Evolutionary conservation across 108 stramenopile genomes (phyloP).

Genomic region (Nannochloropsis granulata): DNA sequence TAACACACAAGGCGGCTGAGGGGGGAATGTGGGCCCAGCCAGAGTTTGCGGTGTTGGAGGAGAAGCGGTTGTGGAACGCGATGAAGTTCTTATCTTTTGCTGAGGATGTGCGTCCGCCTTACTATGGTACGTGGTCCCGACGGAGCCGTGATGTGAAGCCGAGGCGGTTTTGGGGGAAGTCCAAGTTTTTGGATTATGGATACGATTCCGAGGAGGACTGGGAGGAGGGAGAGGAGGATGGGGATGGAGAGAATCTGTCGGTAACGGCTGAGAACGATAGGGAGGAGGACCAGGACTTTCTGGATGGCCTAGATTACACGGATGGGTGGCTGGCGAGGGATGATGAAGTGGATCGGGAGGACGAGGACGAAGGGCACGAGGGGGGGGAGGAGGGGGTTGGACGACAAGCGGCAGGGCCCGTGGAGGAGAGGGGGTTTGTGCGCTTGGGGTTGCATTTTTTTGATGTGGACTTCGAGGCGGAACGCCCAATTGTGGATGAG

Average conservation of each 20-base stretch:
- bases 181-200: conserved; percentile 23
- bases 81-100: conserved; percentile 27
- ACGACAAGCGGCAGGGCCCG: not conserved
- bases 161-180: conserved; percentile 20
- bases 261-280: conserved; percentile 4
- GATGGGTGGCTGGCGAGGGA: conserved; percentile 29
- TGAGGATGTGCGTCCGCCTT: conserved; percentile 33
- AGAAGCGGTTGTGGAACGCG: conserved; percentile 17
- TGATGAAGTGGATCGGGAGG: conserved; percentile 23
- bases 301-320: conserved; percentile 29
- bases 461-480: not conserved
- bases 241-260: not conserved
- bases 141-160: conserved; percentile 21
- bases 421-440: not conserved
- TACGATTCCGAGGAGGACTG: conserved; percentile 33
- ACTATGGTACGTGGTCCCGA: conserved; percentile 34
- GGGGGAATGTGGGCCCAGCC: not conserved
- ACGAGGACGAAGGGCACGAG: conserved; percentile 4
- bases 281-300: conserved; percentile 20
- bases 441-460: not conserved
- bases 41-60: not conserved
- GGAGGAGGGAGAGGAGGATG: conserved; percentile 7
- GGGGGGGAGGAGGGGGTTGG: not conserved
- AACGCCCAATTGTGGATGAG: not conserved
- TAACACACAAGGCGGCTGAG: not conserved